A percentile compares a stretch with the other conserved stretches of the same genome.
phyloP scores from a whole-genome alignment of 768 basidiomycete species.

The Amanita fuliginea region DNA sequence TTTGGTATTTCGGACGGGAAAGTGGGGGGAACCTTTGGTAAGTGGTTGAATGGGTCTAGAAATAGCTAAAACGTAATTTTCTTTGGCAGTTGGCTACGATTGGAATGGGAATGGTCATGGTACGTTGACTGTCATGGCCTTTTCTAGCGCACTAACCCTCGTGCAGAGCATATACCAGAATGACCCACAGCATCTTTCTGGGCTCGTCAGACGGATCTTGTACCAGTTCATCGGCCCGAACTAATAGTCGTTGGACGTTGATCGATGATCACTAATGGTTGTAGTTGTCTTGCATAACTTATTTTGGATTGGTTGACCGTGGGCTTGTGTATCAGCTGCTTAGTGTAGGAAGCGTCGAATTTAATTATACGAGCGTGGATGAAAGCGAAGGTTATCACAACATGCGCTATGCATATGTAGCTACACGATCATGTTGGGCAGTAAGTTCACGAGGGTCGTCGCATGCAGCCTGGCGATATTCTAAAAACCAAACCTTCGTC shows the following conservation, averaged over 20 bases:
- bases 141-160: neutral
- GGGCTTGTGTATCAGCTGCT: too few relatives aligned
- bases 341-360: too few relatives aligned
- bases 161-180: constrained; percentile 69
- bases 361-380: too few relatives aligned
- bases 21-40: constrained; percentile 57
- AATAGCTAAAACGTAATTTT: constrained; percentile 5
- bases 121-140: constrained; percentile 21
- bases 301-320: too few relatives aligned
- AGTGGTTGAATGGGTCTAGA: constrained; percentile 14
- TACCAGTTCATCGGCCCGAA: constrained; percentile 91
- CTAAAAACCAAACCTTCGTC: too few relatives aligned
- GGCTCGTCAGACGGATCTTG: constrained; percentile 67
- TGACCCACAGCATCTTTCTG: constrained; percentile 74
- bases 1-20: constrained; percentile 60
- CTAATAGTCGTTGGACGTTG: constrained; percentile 21
- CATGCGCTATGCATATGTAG: too few relatives aligned
- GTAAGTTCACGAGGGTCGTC: too few relatives aligned
- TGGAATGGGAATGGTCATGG: constrained; percentile 92
- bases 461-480: too few relatives aligned
- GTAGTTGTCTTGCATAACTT: too few relatives aligned
- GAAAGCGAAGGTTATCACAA: too few relatives aligned
- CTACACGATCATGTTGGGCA: too few relatives aligned
- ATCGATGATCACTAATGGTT: neutral
- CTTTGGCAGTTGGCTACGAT: constrained; percentile 43